Conservation (phyloP, 352 stramenopile genomes). For the Phytophthora hybrid region DNA sequence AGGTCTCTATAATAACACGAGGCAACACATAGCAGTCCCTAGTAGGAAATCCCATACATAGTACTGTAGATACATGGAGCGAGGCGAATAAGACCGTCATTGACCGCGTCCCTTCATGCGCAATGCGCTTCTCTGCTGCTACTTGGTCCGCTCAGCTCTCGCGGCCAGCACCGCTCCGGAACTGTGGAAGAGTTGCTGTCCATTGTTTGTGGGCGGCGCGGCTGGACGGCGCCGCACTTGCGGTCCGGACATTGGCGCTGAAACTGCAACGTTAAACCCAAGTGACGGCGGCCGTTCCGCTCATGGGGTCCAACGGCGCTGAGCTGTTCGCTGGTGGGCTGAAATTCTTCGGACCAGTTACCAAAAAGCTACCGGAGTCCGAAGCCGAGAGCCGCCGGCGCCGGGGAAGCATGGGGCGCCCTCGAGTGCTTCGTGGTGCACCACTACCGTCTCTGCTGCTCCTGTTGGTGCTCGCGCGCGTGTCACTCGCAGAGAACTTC, state of each 20-base stretch:
- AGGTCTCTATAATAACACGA: background rate
- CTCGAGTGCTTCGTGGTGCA: background rate
- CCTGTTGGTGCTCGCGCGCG: background rate
- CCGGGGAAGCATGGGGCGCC: slow-evolving; percentile 19
- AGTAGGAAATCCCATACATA: no score
- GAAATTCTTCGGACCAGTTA: slow-evolving; percentile 31
- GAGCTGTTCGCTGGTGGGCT: background rate
- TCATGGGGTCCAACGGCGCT: slow-evolving; percentile 7
- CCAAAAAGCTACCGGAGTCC: slow-evolving; percentile 21
- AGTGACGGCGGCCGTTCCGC: slow-evolving; percentile 24
- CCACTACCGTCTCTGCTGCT: slow-evolving; percentile 10
- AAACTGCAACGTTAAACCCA: slow-evolving; percentile 28
- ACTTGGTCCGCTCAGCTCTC: background rate
- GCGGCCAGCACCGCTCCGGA: background rate
- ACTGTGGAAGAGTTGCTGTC: slow-evolving; percentile 24
- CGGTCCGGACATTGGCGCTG: slow-evolving; percentile 25
- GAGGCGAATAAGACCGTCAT: background rate
- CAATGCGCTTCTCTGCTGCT: background rate
- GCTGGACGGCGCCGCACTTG: no score
- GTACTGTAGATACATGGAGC: background rate
- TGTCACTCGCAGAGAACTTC: slow-evolving; percentile 24
- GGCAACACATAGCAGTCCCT: background rate
- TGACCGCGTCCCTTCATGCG: background rate
- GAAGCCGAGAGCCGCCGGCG: slow-evolving; percentile 10
- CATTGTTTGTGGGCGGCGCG: slow-evolving; percentile 1